Conservation (phyloP, 345 rosid genomes). For the Carallia pectinifolia region DNA sequence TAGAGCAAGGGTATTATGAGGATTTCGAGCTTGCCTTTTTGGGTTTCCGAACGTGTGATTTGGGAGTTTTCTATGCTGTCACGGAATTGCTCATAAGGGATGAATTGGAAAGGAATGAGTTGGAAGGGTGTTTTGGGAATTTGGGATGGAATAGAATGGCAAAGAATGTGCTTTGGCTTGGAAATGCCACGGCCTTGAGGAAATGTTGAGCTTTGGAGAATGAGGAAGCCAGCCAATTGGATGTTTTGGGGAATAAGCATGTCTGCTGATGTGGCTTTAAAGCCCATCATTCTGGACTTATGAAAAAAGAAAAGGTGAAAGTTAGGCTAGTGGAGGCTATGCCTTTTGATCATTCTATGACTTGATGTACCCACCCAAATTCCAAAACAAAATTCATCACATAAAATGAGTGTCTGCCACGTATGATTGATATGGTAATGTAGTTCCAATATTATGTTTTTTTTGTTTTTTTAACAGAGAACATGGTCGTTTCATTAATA, state of each 20-base stretch:
- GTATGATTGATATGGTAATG: no score
- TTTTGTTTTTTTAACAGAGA: no score
- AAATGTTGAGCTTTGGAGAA: no score
- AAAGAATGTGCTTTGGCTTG: background rate
- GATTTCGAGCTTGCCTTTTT: background rate
- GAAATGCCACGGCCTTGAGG: slow-evolving; percentile 35
- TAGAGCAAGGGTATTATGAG: background rate
- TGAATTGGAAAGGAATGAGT: background rate
- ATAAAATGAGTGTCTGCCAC: no score
- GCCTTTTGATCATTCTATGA: no score
- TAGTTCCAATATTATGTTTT: no score
- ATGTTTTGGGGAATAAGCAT: slow-evolving; percentile 23
- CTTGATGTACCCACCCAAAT: no score
- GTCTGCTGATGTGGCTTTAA: slow-evolving; percentile 23
- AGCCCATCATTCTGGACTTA: slow-evolving; percentile 2
- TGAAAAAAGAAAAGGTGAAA: no score
- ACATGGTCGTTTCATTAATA: no score
- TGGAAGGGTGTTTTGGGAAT: slow-evolving; percentile 25
- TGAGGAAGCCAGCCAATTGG: no score
- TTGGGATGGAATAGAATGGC: background rate
- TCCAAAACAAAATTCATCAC: no score
- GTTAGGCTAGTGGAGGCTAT: no score
- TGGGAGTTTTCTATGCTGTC: background rate
- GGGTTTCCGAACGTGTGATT: background rate
- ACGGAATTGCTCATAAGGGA: background rate